Percentiles rank a stretch among this genome's conserved stretches.
phyloP scores from a whole-genome alignment of 2,329 filamentous ascomycete genomes.

The Hypoxylon sp. region DNA sequence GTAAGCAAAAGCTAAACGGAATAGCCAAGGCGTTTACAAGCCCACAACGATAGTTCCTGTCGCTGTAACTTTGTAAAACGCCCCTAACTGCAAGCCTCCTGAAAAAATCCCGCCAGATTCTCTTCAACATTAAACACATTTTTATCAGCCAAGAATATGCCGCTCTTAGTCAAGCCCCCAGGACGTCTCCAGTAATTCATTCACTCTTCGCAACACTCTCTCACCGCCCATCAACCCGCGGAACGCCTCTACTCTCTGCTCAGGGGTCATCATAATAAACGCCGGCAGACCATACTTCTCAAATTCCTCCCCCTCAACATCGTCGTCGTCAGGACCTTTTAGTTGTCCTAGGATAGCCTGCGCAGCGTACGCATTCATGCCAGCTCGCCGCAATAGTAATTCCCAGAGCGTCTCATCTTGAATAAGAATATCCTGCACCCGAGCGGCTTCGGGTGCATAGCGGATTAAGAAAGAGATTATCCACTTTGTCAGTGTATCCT shows the following conservation, averaged over 20 bases:
- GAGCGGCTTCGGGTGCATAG: slow-evolving; percentile 44
- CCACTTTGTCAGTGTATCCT: slow-evolving; percentile 63
- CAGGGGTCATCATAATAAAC: slow-evolving; percentile 65
- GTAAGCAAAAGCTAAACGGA: too few relatives aligned
- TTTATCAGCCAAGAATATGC: too few relatives aligned
- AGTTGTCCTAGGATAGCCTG: slow-evolving; percentile 66
- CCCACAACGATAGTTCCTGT: too few relatives aligned
- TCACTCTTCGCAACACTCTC: slow-evolving; percentile 61
- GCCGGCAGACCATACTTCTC: slow-evolving; percentile 55
- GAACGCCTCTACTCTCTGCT: slow-evolving; percentile 61
- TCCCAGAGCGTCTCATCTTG: slow-evolving; percentile 74
- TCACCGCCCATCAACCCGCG: slow-evolving; percentile 61
- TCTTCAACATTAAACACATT: too few relatives aligned
- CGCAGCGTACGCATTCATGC: slow-evolving; percentile 76
- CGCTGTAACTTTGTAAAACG: too few relatives aligned
- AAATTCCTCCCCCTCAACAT: slow-evolving; percentile 18
- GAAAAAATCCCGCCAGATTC: too few relatives aligned
- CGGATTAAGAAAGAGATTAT: slow-evolving; percentile 61
- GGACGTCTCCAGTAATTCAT: slow-evolving; percentile 57
- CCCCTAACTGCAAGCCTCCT: too few relatives aligned
- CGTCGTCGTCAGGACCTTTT: slow-evolving; percentile 46
- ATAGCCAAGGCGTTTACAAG: too few relatives aligned
- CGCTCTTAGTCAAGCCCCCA: too few relatives aligned
- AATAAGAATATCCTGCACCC: slow-evolving; percentile 48
- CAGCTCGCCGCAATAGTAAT: slow-evolving; percentile 68